Evolutionary conservation across 768 basidiomycete genomes (phyloP).

Genomic region (Phaeotremella skinneri): DNA sequence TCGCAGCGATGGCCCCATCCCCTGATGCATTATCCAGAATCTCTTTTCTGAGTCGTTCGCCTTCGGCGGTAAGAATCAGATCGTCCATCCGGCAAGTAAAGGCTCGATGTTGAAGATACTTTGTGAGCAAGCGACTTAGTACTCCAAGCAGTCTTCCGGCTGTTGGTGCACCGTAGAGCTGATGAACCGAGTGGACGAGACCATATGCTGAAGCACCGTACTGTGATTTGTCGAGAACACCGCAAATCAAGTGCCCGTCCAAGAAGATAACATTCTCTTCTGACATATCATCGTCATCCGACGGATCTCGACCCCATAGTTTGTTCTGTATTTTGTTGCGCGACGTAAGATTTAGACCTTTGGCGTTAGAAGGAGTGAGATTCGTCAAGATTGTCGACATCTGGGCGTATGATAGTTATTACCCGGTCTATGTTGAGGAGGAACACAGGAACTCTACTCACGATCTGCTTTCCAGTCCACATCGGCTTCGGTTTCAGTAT

Average conservation of each 20-base stretch:
- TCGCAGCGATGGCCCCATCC: slow-evolving; percentile 80
- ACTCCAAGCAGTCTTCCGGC: slow-evolving; percentile 91
- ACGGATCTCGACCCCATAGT: slow-evolving; percentile 61
- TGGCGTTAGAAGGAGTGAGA: slow-evolving; percentile 73
- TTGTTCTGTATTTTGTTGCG: slow-evolving; percentile 85
- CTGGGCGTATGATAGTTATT: slow-evolving; percentile 53
- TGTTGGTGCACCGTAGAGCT: slow-evolving; percentile 83
- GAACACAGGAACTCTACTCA: slow-evolving; percentile 53
- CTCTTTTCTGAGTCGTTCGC: slow-evolving; percentile 66
- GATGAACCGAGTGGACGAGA: slow-evolving; percentile 93
- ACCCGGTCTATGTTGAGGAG: neutral
- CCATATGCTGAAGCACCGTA: slow-evolving; percentile 96
- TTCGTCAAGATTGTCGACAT: slow-evolving; percentile 92
- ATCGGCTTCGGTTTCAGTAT: slow-evolving; percentile 86
- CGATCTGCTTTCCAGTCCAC: slow-evolving; percentile 98
- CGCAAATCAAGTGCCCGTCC: slow-evolving; percentile 88
- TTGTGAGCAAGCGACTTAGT: slow-evolving; percentile 90
- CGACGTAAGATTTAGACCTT: slow-evolving; percentile 78
- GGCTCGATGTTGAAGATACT: slow-evolving; percentile 91
- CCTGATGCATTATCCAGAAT: slow-evolving; percentile 67
- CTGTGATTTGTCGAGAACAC: slow-evolving; percentile 93
- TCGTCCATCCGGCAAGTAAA: slow-evolving; percentile 99
- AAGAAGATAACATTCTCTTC: slow-evolving; percentile 84
- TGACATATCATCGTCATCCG: slow-evolving; percentile 62
- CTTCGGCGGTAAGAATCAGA: slow-evolving; percentile 78